Percentiles rank a stretch among this genome's conserved stretches.
These are phyloP conservation scores for Heritiera fomes DNA, from an alignment of 345 rosid species.

Conservation along the genomic window DNA sequence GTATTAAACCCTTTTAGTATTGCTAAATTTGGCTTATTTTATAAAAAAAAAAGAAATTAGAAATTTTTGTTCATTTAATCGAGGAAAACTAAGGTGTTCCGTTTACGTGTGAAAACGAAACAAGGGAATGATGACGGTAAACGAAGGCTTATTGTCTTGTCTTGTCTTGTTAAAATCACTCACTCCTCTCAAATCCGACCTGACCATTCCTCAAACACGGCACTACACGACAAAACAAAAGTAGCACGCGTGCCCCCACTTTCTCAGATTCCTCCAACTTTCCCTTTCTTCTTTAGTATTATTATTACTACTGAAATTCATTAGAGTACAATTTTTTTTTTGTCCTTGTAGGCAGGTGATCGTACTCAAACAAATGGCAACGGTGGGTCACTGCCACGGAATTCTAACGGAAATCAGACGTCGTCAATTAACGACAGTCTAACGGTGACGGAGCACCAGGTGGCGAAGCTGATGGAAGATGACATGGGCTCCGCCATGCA, in stretches of 20 bases:
- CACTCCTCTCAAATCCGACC: conserved; percentile 4
- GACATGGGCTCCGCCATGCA: conserved; percentile 99
- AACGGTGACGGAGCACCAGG: conserved; percentile 80
- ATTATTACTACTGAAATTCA: too few relatives aligned
- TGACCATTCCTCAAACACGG: conserved; percentile 18
- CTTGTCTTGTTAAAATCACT: background rate
- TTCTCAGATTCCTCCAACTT: conserved; percentile 51
- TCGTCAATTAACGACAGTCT: conserved; percentile 49
- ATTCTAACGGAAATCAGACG: conserved; percentile 39
- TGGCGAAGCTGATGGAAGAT: conserved; percentile 92
- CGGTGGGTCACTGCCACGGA: conserved; percentile 20
- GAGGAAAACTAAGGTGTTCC: too few relatives aligned
- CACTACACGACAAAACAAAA: conserved; percentile 54
- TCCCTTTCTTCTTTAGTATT: too few relatives aligned
- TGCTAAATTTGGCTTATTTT: too few relatives aligned
- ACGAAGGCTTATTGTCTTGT: background rate
- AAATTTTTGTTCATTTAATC: too few relatives aligned
- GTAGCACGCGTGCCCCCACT: conserved; percentile 82
- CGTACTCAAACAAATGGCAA: conserved; percentile 46
- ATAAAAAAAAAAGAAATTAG: too few relatives aligned
- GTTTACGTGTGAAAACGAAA: too few relatives aligned
- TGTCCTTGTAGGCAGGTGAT: conserved; percentile 47
- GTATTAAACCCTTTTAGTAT: too few relatives aligned
- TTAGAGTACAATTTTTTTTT: background rate
- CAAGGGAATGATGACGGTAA: too few relatives aligned